Evolutionary conservation across 192 early-diverging fungal species (phyloP).

Genomic region (Coemansia sp.): DNA sequence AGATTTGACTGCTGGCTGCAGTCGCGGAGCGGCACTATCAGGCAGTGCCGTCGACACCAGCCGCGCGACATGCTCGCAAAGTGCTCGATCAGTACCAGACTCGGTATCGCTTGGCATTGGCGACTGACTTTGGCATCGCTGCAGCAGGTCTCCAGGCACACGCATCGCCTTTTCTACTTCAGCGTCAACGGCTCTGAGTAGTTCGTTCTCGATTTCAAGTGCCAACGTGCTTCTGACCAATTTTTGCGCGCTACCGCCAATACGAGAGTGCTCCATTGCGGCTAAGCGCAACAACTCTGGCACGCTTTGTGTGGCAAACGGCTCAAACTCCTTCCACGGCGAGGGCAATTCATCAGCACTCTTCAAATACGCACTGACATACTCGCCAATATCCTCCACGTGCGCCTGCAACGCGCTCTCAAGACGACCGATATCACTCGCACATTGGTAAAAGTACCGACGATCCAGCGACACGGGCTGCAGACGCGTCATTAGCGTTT

Average conservation of each 20-base stretch:
- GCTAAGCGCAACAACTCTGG: slow-evolving; percentile 26
- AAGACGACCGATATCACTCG: slow-evolving; percentile 16
- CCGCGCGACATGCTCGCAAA: slow-evolving; percentile 7
- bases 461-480: neutral
- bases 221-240: slow-evolving; percentile 5
- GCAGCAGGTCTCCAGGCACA: slow-evolving; percentile 1
- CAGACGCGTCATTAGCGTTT: slow-evolving; percentile 18
- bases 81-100: neutral
- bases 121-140: slow-evolving; percentile 1
- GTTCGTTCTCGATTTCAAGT: slow-evolving; percentile 14
- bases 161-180: slow-evolving; percentile 18
- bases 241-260: slow-evolving; percentile 1
- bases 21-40: neutral
- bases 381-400: slow-evolving; percentile 12
- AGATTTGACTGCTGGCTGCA: slow-evolving; percentile 5
- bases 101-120: neutral
- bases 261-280: slow-evolving; percentile 17
- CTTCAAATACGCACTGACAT: slow-evolving; percentile 9
- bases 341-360: slow-evolving; percentile 27
- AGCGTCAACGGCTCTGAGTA: slow-evolving; percentile 12
- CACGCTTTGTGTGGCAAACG: slow-evolving; percentile 23
- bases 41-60: neutral
- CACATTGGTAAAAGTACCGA: slow-evolving; percentile 38
- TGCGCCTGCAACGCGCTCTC: neutral
- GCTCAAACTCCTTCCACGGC: slow-evolving; percentile 49